A percentile compares a stretch with the other conserved stretches of the same genome.
Evolutionary conservation across 805 yeast species (phyloP).

Genomic region (Blastobotrys terrestris): DNA sequence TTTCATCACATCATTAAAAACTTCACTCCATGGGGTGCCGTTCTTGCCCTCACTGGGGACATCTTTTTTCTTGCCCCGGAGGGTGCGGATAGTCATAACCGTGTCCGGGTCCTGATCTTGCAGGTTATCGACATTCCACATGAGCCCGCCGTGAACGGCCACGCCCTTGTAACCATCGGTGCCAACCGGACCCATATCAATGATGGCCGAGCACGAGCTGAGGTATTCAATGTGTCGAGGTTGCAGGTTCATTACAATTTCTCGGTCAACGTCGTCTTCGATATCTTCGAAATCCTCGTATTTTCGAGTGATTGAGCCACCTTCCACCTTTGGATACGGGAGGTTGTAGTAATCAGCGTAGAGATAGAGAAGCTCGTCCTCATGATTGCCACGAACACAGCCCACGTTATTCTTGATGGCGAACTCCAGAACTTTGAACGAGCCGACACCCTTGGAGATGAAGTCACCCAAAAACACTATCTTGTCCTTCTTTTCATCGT

Average conservation of each 20-base stretch:
- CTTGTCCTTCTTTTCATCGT: slow-evolving; percentile 40
- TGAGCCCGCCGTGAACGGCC: slow-evolving; percentile 80
- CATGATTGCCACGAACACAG: slow-evolving; percentile 89
- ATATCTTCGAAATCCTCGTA: background rate
- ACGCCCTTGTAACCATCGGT: slow-evolving; percentile 37
- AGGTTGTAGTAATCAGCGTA: slow-evolving; percentile 58
- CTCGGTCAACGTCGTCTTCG: slow-evolving; percentile 15
- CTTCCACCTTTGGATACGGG: slow-evolving; percentile 19
- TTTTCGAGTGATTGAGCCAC: too few relatives aligned
- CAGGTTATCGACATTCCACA: slow-evolving; percentile 51
- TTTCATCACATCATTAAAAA: slow-evolving; percentile 45
- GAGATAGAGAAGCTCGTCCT: slow-evolving; percentile 58
- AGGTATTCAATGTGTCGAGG: slow-evolving; percentile 58
- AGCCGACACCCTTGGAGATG: slow-evolving; percentile 75
- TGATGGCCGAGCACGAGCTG: slow-evolving; percentile 57
- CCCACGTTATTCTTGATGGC: slow-evolving; percentile 53
- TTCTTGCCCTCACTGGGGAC: slow-evolving; percentile 44
- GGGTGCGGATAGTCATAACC: slow-evolving; percentile 62
- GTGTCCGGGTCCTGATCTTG: slow-evolving; percentile 56
- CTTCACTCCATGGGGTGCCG: slow-evolving; percentile 50
- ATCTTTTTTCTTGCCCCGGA: slow-evolving; percentile 58
- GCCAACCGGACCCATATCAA: slow-evolving; percentile 51
- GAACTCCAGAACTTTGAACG: slow-evolving; percentile 59
- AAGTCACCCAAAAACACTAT: slow-evolving; percentile 79
- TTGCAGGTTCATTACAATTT: slow-evolving; percentile 47